Evolutionary conservation across 352 stramenopile genomes (phyloP).

Genomic region (Poterioochromonas sp.): DNA sequence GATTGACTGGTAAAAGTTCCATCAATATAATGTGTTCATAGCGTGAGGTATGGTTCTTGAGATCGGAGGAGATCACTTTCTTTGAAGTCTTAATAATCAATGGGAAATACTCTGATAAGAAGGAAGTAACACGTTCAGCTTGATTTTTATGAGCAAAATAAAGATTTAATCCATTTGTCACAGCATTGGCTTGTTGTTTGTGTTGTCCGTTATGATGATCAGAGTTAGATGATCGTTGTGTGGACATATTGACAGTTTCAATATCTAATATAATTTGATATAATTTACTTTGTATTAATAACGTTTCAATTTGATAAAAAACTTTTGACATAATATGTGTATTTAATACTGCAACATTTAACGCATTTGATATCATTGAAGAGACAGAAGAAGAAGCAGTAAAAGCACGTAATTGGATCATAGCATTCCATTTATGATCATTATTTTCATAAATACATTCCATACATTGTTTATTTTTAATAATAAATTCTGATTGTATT

Average conservation of each 20-base stretch:
- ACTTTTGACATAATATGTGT: too few species aligned
- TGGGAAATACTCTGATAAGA: constrained; percentile 89
- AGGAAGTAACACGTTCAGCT: constrained; percentile 90
- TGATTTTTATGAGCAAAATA: constrained; percentile 98
- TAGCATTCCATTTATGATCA: constrained; percentile 89
- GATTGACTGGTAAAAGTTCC: constrained; percentile 95
- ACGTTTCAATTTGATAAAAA: too few species aligned
- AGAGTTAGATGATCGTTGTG: too few species aligned
- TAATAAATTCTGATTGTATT: constrained; percentile 95
- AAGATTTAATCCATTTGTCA: constrained; percentile 97
- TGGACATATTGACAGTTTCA: too few species aligned
- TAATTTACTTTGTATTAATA: constrained; percentile 96
- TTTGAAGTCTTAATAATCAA: constrained; percentile 92
- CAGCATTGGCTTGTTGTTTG: too few species aligned
- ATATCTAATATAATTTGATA: constrained; percentile 92
- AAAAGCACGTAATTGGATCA: constrained; percentile 96
- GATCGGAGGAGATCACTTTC: constrained; percentile 96
- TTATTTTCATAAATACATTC: constrained; percentile 93
- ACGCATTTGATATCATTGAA: too few species aligned
- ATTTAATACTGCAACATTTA: too few species aligned
- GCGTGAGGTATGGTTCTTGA: constrained; percentile 94
- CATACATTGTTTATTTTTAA: constrained; percentile 97
- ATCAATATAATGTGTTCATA: constrained; percentile 98
- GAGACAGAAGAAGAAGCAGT: too few species aligned
- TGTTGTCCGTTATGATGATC: too few species aligned